Base-by-base conservation (phyloP, 2,329 filamentous ascomycete species). In the Colletotrichum somersetense region DNA sequence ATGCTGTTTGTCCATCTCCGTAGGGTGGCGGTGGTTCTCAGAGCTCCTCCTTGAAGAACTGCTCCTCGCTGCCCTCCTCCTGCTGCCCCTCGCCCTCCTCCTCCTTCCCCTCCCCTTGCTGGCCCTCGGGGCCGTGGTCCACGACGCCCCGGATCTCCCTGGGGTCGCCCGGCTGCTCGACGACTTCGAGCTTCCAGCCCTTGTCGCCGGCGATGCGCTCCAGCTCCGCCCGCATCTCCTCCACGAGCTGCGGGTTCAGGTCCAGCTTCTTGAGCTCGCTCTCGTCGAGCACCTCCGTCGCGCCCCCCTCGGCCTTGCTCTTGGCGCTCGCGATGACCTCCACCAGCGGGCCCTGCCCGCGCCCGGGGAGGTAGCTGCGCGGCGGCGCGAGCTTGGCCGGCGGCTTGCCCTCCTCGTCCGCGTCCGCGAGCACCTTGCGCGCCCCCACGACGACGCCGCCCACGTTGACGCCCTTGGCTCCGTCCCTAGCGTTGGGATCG, bases 131-230 rank as follows among this genome's bases (percentile, higher is more conserved):
- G 0, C 88, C 85, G 1, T 88, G 87, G 38, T 92, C 90, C 20
- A 96, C 87, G 53, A 93, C 89, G 0, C 92, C 93, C 56, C 92
- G 85, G 52, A 96, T 89, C 78, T 94, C 91, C 73, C 82, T 78
- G 23, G 89, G 83, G 30, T 88, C 86, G 30, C 88, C 86, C 1
- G 91, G 88, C 14, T 89, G 86, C 77, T 96, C 92, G 1, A 96
- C 89, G 18, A 96, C 86, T 80, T 96, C 93, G 71, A 97, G 84
- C 77, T 91, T 92, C 94, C 95, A 97, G 20, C 90, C 90, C 75
- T 91, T 89, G 10, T 91, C 90, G 3, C 90, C 89, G 0, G 93
- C 93, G 52, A 93, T 78, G 76, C 90, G 88, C 78, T 93, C 87
- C 70, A 97, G 81, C 77, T 93, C 85, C 74, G 90, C 87, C 76